Base-by-base conservation (phyloP, 2,329 filamentous ascomycete genomes). In the Neophaeococcomyces mojaviensis region DNA sequence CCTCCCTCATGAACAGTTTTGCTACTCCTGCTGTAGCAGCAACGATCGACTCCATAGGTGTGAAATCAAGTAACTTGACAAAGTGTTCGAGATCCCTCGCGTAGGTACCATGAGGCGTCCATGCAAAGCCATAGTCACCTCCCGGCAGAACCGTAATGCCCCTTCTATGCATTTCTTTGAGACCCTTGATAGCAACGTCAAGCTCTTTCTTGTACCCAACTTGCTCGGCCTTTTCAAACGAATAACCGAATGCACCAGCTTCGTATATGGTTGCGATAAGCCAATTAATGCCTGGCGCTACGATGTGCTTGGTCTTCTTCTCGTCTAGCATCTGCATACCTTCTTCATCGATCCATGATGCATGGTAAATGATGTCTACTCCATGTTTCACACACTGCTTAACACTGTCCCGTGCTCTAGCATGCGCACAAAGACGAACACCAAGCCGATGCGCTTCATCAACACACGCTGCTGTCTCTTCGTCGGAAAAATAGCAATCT, bases 301-400 rank as follows among this genome's bases (percentile, higher is more conserved):
- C 65, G 7, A 71, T 58, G 47, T 67, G 60, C 48, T 61, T 64
- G 8, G 59, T 49, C 48, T 66, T 72, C 4, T 59, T 59, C 22
- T 58, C 57, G 45, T 71, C 68, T 3, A 64, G 52, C 48, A 58
- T 49, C 26, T 61, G 55, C 60, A 62, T 61, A 16, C 56, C 52
- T 42, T 64, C 58, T 22, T 67, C 64, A 45, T 73, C 68, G 12
- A 68, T 68, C 40, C 64, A 73, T 0, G 62, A 67, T 1, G 66
- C 70, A 50, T 74, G 69, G 49, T 68, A 73, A 34, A 74, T 71
- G 5, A 71, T 64, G 39, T 73, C 70, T 0, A 73, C 67, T 2
- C 69, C 69, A 35, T 68, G 64, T 46, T 60, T 60, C 32, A 69
- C 54, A 52, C 65, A 71, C 60, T 69, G 64, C 36, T 62, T 66